Base-by-base conservation (phyloP, 805 yeast genomes). In the Zygotorulaspora danielsina region DNA sequence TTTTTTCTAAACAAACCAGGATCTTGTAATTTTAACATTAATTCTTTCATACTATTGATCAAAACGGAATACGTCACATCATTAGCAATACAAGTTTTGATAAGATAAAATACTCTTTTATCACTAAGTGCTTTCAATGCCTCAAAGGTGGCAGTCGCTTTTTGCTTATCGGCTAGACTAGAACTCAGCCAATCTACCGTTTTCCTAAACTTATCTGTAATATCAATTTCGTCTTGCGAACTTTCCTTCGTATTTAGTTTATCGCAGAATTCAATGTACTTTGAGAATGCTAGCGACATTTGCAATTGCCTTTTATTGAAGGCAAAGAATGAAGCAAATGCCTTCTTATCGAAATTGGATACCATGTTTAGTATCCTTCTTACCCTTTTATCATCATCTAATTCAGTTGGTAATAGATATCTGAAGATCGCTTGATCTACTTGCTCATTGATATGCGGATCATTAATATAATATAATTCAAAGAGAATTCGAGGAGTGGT, bases 401-500 rank as follows among this genome's bases (percentile, higher is more conserved):
- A 48, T 13, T 75, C 76, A 19, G 75, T 63, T 0, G 94, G 84
- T 8, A 84, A 55, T 1, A 87, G 52, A 37, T 71, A 68, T 42
- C 81, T 87, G 49, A 79, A 72, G 2, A 88, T 48, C 0, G 72
- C 63, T 3, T 63, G 45, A 55, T 87, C 96, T 10, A 86, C 82
- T 9, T 73, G 64, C 9, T 79, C 71, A 41, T 81, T 85, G 35
- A 85, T 79, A 7, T 69, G 66, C 36, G 64, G 71, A 50, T 84
- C 88, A 55, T 86, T 85, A 46, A 88, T 81, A 53, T 84, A 88
- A 35, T 82, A 71, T 31, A 85, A 68, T 16, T 78, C 75, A 32
- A 88, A 63, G 0, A 88, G 58, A 16, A 72, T 71, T 31, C 77
- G 75, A 1, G 96, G 96, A 18, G 87, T 78, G 19, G 58, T 50